Conservation (phyloP, 1,284 basidiomycete species). For the Ceratobasidium sp. region DNA sequence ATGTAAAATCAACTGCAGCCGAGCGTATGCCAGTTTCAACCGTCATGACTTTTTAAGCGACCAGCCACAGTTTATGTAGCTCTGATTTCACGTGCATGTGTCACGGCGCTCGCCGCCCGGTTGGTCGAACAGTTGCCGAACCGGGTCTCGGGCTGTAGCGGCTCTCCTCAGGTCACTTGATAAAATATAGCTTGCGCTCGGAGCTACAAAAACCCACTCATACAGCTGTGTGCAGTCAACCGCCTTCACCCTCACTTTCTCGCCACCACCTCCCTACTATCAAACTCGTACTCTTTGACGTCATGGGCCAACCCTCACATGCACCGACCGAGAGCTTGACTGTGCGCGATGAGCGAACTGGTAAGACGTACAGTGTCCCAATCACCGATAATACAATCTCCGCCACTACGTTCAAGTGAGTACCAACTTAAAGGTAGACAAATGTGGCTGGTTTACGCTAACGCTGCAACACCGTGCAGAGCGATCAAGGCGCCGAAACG, state of each 20-base stretch:
- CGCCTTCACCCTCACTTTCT: constrained; percentile 1
- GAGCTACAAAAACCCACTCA: constrained; percentile 37
- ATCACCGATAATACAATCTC: constrained; percentile 81
- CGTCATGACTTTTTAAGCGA: neutral
- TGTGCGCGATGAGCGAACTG: constrained; percentile 86
- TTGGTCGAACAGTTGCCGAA: neutral
- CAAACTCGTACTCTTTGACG: constrained; percentile 26
- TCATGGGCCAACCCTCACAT: constrained; percentile 64
- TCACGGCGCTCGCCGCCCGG: constrained; percentile 15
- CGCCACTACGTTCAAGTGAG: constrained; percentile 84
- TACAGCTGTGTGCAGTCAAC: neutral
- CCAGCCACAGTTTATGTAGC: neutral
- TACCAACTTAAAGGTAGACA: constrained; percentile 53
- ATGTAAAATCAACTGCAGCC: no score
- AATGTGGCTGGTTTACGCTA: neutral
- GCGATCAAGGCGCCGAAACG: constrained; percentile 65
- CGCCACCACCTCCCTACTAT: constrained; percentile 15
- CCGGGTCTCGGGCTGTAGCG: constrained; percentile 11
- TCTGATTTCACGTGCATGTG: constrained; percentile 18
- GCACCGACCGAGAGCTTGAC: constrained; percentile 65
- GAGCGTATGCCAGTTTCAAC: neutral
- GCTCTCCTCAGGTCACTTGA: constrained; percentile 6
- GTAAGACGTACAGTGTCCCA: constrained; percentile 78
- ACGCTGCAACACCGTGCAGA: constrained; percentile 9
- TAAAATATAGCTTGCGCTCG: constrained; percentile 27